phyloP scores from a whole-genome alignment of 1,284 basidiomycete species.

The Cutaneotrichosporon cyanovorans region DNA sequence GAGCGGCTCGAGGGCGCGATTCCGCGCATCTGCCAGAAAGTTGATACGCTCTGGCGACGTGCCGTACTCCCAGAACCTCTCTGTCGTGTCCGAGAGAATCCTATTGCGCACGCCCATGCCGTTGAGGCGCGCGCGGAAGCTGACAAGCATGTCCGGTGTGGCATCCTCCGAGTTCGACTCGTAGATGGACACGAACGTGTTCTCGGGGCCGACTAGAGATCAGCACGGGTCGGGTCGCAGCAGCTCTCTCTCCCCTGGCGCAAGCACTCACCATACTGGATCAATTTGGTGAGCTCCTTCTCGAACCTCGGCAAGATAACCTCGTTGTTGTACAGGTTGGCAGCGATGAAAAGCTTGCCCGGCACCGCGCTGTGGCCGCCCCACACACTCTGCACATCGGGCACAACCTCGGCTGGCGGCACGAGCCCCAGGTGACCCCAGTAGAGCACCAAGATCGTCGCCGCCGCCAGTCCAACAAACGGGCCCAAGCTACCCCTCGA shows the following conservation, averaged over 20 bases:
- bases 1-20: slow-evolving; percentile 49
- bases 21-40: slow-evolving; percentile 50
- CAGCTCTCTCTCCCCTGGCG: too few relatives aligned
- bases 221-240: too few relatives aligned
- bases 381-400: slow-evolving; percentile 2
- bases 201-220: slow-evolving; percentile 51
- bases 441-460: slow-evolving; percentile 13
- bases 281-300: slow-evolving; percentile 17
- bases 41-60: slow-evolving; percentile 48
- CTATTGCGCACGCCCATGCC: slow-evolving; percentile 38
- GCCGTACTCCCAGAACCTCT: slow-evolving; percentile 36
- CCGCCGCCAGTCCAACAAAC: slow-evolving; percentile 5
- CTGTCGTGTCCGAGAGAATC: slow-evolving; percentile 39
- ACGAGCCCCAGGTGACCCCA: slow-evolving; percentile 18
- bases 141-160: slow-evolving; percentile 46
- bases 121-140: slow-evolving; percentile 42
- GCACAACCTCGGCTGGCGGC: slow-evolving; percentile 8
- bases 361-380: background rate
- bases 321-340: slow-evolving; percentile 32
- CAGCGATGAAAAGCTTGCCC: slow-evolving; percentile 27
- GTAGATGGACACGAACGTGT: slow-evolving; percentile 55
- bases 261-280: slow-evolving; percentile 26
- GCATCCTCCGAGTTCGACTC: slow-evolving; percentile 52
- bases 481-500: background rate
- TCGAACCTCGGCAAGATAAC: slow-evolving; percentile 21